Evolutionary conservation across 1,284 basidiomycete species (phyloP), one percentile per base, ranked within the genome.

Genomic region (Peniophora sp.): DNA sequence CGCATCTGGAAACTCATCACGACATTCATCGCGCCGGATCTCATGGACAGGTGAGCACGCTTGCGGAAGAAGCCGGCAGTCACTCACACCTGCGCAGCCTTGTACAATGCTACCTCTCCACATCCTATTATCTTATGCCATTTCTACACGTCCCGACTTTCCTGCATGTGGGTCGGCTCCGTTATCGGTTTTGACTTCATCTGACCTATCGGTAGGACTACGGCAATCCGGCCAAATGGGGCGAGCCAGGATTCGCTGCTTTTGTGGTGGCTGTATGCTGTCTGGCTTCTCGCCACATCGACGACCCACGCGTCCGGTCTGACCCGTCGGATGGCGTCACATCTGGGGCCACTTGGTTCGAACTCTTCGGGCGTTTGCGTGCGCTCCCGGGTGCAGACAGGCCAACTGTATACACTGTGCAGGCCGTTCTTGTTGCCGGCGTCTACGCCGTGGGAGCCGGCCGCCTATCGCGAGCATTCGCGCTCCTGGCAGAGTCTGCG

Each of bases 71-170:
- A 44, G 44, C 37, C 44, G 27, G 24, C 48, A 37, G 51, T 11
- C 36, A 9, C 51, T 37, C 48, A 37, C 48, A 10, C 9, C 20
- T 1, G 17, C 44, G 14, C 20, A 89, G 85, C 59, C 74, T 90
- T 52, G 85, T 88, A 3, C 85, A 88, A 60, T 87, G 81, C 63
- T 88, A 84, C 66, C 72, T 95, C 50, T 92, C 89, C 18, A 95
- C 92, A 37, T 88, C 90, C n/a, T 92, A 91, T 63, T 90, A 94
- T 57, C 76, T 94, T 48, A 81, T 93, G 65, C 92, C 92, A 2
- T 94, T 94, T 69, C 74, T 95, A 39, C 92, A 95, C 58, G 84
- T 94, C 52, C 92, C 92, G 11, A 85, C 86, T 2, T 95, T 94
- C 68, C 73, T 94, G 44, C 75, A 83, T 45, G 86, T 88, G 62